A percentile compares a stretch with the other conserved stretches of the same genome.
These are phyloP conservation scores for Cicer pinnatifidum DNA, from an alignment of 306 rosid species.

Conservation along the genomic window DNA sequence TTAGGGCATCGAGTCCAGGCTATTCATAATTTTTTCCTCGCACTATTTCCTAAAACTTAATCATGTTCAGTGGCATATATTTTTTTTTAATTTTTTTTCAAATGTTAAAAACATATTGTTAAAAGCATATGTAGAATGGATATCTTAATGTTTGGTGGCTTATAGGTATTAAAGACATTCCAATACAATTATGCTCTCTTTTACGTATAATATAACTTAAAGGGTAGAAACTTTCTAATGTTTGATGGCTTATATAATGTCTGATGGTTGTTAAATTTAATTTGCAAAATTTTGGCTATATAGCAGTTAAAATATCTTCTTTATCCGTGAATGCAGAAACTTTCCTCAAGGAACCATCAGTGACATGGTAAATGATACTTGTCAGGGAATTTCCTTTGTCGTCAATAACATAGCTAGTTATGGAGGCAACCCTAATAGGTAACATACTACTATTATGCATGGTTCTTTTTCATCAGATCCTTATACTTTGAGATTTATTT, in stretches of 20 bases:
- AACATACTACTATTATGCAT: constrained; percentile 38
- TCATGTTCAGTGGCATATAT: constrained; percentile 19
- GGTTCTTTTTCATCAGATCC: constrained; percentile 36
- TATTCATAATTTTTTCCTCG: constrained; percentile 29
- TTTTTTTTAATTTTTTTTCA: constrained; percentile 20
- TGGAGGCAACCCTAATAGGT: constrained; percentile 94
- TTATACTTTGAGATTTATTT: constrained; percentile 38
- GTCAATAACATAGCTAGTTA: constrained; percentile 70
- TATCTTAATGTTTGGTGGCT: constrained; percentile 30
- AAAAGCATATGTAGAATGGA: constrained; percentile 15
- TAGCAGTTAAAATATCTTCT: constrained; percentile 30
- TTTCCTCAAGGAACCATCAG: constrained; percentile 98
- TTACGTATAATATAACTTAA: constrained; percentile 2
- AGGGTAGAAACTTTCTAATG: constrained; percentile 3
- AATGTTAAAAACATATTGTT: constrained; percentile 4
- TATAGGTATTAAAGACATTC: constrained; percentile 6
- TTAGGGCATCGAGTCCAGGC: constrained; percentile 32
- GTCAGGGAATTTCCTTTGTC: constrained; percentile 75
- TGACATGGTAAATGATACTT: constrained; percentile 88
- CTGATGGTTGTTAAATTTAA: constrained; percentile 16
- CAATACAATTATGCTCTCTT: constrained; percentile 25
- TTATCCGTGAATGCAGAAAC: constrained; percentile 66
- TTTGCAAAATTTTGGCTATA: constrained; percentile 13
- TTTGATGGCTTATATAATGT: too few species aligned
- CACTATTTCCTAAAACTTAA: constrained; percentile 6